Evolutionary conservation across 495 filamentous ascomycete species (phyloP), one percentile per base, ranked within the genome.

Genomic region (Penicillium nucicola): DNA sequence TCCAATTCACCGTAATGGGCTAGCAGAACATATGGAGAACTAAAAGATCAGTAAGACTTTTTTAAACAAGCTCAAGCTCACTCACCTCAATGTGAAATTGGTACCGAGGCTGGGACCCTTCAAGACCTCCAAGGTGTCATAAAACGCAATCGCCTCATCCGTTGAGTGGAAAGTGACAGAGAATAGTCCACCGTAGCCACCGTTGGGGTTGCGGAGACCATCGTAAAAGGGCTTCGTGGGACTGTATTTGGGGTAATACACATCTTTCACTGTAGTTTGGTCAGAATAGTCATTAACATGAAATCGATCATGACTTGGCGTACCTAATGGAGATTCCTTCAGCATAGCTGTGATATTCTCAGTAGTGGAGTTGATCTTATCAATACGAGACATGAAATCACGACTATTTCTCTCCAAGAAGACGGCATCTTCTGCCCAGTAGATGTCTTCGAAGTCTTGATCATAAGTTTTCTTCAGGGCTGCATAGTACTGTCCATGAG

Each of bases 341-440:
- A 97, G 71, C 45, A 89, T 76, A 31, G 83, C 77, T 56, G 87
- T 89, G 52, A 97, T 85, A 34, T 83, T 78, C 64, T 95, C 91
- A 19, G 93, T 89, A 56, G 95, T 97, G 19, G 70, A 66, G 55
- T 97, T 96, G 62, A 96, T 88, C 47, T 89, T 77, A 44, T 87
- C 84, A 49, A 96, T 89, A 53, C 93, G 81, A 22, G 83, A 77
- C 19, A 87, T 79, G 64, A 97, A 97, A 66, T 97, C 89, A 2
- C 93, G 86, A 65, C 91, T 96, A 67, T 98, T 98, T 45, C 93
- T 81, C 69, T 98, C 93, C 69, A 98, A 82, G 70, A 96, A 95
- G 22, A 97, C 84, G 32, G 85, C 84, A 72, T 98, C 93, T 70
- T 95, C 92, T 13, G 85, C 82, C 91, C 92, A 97, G 62, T 90